Base-by-base conservation (phyloP, 108 stramenopile genomes). In the Skeletonema menzelii region DNA sequence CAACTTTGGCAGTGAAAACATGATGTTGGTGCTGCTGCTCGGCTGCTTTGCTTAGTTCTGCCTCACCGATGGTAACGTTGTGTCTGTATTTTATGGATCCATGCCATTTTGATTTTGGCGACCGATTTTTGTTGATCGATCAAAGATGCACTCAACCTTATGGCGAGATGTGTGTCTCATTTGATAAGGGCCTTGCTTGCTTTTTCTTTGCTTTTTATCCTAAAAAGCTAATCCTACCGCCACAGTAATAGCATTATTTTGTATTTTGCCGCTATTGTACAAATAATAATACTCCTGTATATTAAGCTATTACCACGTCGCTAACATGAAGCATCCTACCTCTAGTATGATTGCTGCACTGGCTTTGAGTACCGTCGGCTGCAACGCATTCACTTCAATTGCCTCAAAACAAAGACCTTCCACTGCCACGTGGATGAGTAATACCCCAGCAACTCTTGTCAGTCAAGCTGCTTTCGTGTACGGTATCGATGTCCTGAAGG, bases 401-500 rank as follows among this genome's bases (percentile, higher is more conserved):
- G 27, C 14, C 26, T 37, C 40, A 69, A 19, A 19, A n/a, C 49
- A 53, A 32, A 68, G 24, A 20, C 24, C 56, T 12, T 68, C 65
- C 8, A 53, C 27, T 2, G 15, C 24, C 6, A 49, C 38, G 67
- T 37, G 27, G 67, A 53, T 35, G 67, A 37, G 35, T 56, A 47
- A 53, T 66, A 49, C 42, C 20, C 66, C 55, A n/a, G 56, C 31
- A 56, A 57, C 37, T 27, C 44, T 69, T 47, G 76, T 68, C 12
- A 55, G 44, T 37, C 55, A 26, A 44, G 60, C 60, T 24, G 74
- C 65, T n/a, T 77, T 63, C 32, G 49, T 70, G 3, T 24, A 10
- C 3, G 76, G 69, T 4, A 77, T 77, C 56, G 76, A 77, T 35
- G 31, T 59, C 20, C 30, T 77, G 35, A 77, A 77, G 59, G 63